Conservation (phyloP, 2,329 filamentous ascomycete genomes). For the Chaetomium sp. region DNA sequence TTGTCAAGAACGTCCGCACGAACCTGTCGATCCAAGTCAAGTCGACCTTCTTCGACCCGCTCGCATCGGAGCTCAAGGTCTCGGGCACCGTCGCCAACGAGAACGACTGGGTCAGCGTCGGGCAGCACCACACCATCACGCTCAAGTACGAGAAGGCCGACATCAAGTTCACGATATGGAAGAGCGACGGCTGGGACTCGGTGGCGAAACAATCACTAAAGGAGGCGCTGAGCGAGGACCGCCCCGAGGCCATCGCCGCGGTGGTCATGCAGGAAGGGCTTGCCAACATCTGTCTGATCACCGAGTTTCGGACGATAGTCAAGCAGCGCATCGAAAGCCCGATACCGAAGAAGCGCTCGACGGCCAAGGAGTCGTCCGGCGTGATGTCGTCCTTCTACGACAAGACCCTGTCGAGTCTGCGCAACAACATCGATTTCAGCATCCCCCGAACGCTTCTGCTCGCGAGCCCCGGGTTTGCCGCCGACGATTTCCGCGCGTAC, state of each 20-base stretch:
- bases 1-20: constrained; percentile 57
- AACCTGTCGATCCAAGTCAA: constrained; percentile 60
- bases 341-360: constrained; percentile 68
- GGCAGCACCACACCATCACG: constrained; percentile 67
- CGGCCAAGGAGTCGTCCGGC: constrained; percentile 66
- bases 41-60: constrained; percentile 61
- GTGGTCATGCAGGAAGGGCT: constrained; percentile 91
- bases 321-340: constrained; percentile 69
- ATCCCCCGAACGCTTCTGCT: constrained; percentile 74
- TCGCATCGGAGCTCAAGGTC: constrained; percentile 57
- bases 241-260: constrained; percentile 80
- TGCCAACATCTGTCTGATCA: constrained; percentile 81
- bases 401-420: constrained; percentile 72
- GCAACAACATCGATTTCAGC: constrained; percentile 75
- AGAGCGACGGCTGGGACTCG: constrained; percentile 85
- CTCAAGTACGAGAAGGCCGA: constrained; percentile 78
- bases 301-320: constrained; percentile 75
- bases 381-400: constrained; percentile 78
- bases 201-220: constrained; percentile 76
- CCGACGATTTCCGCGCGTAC: constrained; percentile 76
- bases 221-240: constrained; percentile 77
- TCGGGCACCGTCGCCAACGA: constrained; percentile 57
- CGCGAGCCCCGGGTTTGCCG: constrained; percentile 87
- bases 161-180: constrained; percentile 74
- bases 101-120: constrained; percentile 55